A percentile compares a stretch with the other conserved stretches of the same genome.
Evolutionary conservation across 179 eudicot genomes (phyloP).

Genomic region (Camellia oleifera): DNA sequence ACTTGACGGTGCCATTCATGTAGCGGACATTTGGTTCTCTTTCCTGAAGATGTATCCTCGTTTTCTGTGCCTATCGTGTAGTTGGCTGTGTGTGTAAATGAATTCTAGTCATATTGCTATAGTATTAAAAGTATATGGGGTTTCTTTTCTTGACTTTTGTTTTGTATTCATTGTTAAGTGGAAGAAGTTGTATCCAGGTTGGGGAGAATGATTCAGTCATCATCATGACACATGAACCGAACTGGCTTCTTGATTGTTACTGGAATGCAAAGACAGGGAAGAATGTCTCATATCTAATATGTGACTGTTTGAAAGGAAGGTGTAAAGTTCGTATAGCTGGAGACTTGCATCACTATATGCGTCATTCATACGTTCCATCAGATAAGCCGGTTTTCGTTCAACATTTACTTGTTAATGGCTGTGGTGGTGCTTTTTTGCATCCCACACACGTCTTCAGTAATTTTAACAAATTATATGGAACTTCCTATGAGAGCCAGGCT

Average conservation of each 20-base stretch:
- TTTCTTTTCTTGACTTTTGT: neutral
- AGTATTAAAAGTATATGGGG: neutral
- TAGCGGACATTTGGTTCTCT: neutral
- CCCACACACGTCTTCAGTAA: constrained; percentile 93
- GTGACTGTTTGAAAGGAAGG: constrained; percentile 78
- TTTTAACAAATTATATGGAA: constrained; percentile 60
- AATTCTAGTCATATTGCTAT: neutral
- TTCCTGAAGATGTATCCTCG: neutral
- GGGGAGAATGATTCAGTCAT: constrained; percentile 79
- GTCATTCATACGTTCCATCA: constrained; percentile 76
- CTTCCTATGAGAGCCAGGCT: constrained; percentile 64
- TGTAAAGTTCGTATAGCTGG: constrained; percentile 96
- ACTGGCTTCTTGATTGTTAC: constrained; percentile 98
- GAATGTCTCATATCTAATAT: constrained; percentile 66
- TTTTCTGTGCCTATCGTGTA: constrained; percentile 9
- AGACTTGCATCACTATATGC: constrained; percentile 98
- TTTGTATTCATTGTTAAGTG: constrained; percentile 10
- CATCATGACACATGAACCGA: constrained; percentile 95
- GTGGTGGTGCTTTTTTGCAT: constrained; percentile 98
- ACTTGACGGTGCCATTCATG: neutral
- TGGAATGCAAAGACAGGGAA: constrained; percentile 84
- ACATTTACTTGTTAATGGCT: constrained; percentile 93
- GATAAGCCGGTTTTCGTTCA: constrained; percentile 84
- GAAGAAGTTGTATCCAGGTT: constrained; percentile 44
- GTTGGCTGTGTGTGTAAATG: neutral